phyloP scores from a whole-genome alignment of 2,329 filamentous ascomycete genomes.

The Beauveria bassiana region DNA sequence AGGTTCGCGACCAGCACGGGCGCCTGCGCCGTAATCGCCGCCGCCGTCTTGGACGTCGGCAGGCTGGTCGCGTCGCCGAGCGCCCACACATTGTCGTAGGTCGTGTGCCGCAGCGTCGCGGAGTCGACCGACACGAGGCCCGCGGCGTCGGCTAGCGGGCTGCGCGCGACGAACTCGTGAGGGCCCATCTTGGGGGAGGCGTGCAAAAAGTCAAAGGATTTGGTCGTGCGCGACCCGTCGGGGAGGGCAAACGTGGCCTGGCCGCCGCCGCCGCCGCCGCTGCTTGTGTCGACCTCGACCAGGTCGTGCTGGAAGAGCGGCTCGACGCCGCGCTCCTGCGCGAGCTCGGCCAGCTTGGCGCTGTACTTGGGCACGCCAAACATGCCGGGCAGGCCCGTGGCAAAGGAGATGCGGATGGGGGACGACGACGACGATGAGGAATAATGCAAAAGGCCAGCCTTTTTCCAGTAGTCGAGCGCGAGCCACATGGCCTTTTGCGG shows the following conservation, averaged over 20 bases:
- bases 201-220: slow-evolving; percentile 48
- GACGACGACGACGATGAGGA: slow-evolving; percentile 16
- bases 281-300: slow-evolving; percentile 28
- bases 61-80: slow-evolving; percentile 50
- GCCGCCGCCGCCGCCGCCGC: slow-evolving; percentile 31
- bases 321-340: slow-evolving; percentile 47
- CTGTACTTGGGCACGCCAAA: slow-evolving; percentile 55
- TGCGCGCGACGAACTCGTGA: slow-evolving; percentile 45
- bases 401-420: slow-evolving; percentile 45
- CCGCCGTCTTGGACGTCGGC: slow-evolving; percentile 49
- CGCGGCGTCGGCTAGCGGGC: slow-evolving; percentile 44
- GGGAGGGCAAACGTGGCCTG: slow-evolving; percentile 38
- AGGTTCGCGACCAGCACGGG: slow-evolving; percentile 44
- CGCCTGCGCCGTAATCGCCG: slow-evolving; percentile 43
- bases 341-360: slow-evolving; percentile 43
- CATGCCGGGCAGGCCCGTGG: slow-evolving; percentile 48
- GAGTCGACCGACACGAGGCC: slow-evolving; percentile 53
- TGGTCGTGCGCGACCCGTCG: slow-evolving; percentile 23
- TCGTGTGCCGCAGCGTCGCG: slow-evolving; percentile 43
- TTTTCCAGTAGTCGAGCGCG: slow-evolving; percentile 51
- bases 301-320: slow-evolving; percentile 52
- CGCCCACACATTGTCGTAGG: slow-evolving; percentile 50
- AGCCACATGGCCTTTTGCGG: slow-evolving; percentile 58
- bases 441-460: slow-evolving; percentile 33
- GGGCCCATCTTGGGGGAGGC: slow-evolving; percentile 52